A percentile compares a stretch with the other conserved stretches of the same genome.
phyloP scores from a whole-genome alignment of 2,329 filamentous ascomycete species.

The Tolypocladium tropicale region DNA sequence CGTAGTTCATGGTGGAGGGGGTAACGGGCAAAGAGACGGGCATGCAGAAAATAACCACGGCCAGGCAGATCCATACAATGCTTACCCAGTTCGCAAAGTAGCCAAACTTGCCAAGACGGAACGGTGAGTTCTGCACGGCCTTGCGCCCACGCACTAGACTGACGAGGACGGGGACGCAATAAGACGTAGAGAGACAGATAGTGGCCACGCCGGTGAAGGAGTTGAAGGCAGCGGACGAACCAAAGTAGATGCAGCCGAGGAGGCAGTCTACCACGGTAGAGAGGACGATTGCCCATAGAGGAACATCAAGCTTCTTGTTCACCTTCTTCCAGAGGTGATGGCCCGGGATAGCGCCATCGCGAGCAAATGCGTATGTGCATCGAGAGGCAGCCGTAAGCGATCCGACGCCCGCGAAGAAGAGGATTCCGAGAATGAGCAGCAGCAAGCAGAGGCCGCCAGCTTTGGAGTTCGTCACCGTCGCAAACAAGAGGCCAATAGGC shows the following conservation, averaged over 20 bases:
- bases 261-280: constrained; percentile 60
- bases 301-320: constrained; percentile 55
- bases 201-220: constrained; percentile 72
- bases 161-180: constrained; percentile 66
- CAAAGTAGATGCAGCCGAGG: constrained; percentile 70
- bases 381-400: constrained; percentile 66
- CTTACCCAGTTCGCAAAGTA: constrained; percentile 57
- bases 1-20: constrained; percentile 55
- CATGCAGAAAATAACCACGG: constrained; percentile 69
- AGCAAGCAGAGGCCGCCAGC: constrained; percentile 66
- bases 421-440: constrained; percentile 66
- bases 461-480: constrained; percentile 61
- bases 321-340: constrained; percentile 57
- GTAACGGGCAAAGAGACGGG: constrained; percentile 50
- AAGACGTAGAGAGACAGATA: constrained; percentile 66
- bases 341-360: constrained; percentile 65
- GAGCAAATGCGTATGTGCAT: constrained; percentile 67
- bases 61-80: constrained; percentile 58
- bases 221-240: constrained; percentile 66
- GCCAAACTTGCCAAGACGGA: constrained; percentile 59
- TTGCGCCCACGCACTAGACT: constrained; percentile 56
- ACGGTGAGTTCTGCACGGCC: constrained; percentile 55
- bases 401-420: constrained; percentile 67
- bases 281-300: constrained; percentile 57
- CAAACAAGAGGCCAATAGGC: constrained; percentile 67